Base-by-base conservation (phyloP, 768 basidiomycete genomes). In the Clitopilus hobsonii region DNA sequence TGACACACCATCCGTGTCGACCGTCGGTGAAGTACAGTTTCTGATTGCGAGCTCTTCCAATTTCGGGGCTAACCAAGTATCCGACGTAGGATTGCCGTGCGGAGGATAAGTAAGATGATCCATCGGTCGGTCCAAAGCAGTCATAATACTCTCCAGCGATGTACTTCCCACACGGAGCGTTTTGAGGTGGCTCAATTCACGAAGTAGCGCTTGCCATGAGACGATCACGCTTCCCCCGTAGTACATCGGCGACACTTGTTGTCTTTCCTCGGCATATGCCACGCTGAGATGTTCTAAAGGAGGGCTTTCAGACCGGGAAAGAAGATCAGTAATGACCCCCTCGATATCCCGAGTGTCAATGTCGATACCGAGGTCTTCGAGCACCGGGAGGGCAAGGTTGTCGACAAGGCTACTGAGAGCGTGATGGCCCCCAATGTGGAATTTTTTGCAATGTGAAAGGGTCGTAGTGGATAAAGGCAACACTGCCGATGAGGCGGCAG, bases 301-400 rank as follows among this genome's bases (percentile, higher is more conserved):
- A 0, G 88, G 85, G 30, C 78, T 71, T 25, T 75, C 74, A 0
- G 86, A 88, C 24, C 89, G 81, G 20, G 76, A 63, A 25, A 88
- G 73, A 41, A 91, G 77, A 51, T 73, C 72, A 13, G 79, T 74
- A 51, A 91, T 80, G n/a, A 78, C 78, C 47, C 90, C 87, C 63
- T 90, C 89, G 54, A 89, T 76, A 58, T 89, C 86, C n/a, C 89
- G 80, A 1, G 83, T 75, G 65, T 90, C 88, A 56, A 91, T 80
- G 63, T 90, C 86, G 45, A 91, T 71, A 1, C 74, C 81, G 14
- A 91, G 77, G 23, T 73, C 68, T n/a, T 77, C 77, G 45, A 91
- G 71, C 3, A 67, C 60, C 0, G 89, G 89, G 11, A 84, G 71
- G 22, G 77, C 68, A 38, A 91, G 77, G 0, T 76, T 77, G 50